These are phyloP conservation scores for Camellia oleifera DNA, from an alignment of 179 eudicot genomes.

Conservation along the genomic window DNA sequence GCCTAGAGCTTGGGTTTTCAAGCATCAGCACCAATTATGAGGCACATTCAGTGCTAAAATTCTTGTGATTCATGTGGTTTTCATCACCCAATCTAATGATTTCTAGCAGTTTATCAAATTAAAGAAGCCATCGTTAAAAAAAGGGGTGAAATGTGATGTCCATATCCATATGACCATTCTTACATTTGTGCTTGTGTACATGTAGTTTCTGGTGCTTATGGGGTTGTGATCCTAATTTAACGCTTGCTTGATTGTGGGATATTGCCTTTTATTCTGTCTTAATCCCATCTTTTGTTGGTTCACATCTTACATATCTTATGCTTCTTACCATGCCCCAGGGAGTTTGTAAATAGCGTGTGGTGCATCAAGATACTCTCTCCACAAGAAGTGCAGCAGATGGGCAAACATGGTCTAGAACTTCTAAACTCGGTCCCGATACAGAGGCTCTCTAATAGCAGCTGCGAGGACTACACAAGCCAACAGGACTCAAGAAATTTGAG, in stretches of 20 bases:
- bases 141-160: neutral
- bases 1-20: neutral
- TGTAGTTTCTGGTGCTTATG: neutral
- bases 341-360: conserved; percentile 83
- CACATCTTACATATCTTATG: neutral
- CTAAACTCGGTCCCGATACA: conserved; percentile 46
- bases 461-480: conserved; percentile 46
- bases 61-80: neutral
- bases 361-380: conserved; percentile 91
- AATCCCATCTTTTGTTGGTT: neutral
- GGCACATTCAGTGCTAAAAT: neutral
- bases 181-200: neutral
- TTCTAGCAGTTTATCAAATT: neutral
- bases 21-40: neutral
- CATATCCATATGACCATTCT: neutral
- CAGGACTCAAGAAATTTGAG: conserved; percentile 46
- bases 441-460: conserved; percentile 38
- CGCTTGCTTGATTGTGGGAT: neutral
- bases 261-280: neutral
- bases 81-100: neutral
- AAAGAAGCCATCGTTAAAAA: neutral
- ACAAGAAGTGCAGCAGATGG: conserved; percentile 87
- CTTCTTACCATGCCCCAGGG: conserved; percentile 44
- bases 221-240: neutral
- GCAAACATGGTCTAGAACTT: conserved; percentile 68